Conservation (phyloP, 2,329 filamentous ascomycete genomes). For the Phialophora tarda region DNA sequence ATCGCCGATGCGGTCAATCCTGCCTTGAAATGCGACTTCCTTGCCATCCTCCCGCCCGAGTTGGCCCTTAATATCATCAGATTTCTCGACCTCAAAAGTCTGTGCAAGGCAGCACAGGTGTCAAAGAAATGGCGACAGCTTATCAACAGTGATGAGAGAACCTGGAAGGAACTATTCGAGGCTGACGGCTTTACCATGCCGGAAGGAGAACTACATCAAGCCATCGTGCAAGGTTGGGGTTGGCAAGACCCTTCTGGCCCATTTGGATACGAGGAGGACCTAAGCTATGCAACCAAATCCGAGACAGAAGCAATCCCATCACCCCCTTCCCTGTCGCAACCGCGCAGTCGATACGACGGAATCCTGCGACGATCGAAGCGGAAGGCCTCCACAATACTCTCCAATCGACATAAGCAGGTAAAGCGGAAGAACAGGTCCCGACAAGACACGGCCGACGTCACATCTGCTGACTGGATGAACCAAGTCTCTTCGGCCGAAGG, state of each 20-base stretch:
- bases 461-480: slow-evolving; percentile 54
- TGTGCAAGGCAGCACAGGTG: slow-evolving; percentile 89
- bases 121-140: slow-evolving; percentile 93
- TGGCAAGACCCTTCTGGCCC: slow-evolving; percentile 86
- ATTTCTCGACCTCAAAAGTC: slow-evolving; percentile 81
- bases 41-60: slow-evolving; percentile 81
- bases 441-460: slow-evolving; percentile 48
- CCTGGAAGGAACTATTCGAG: slow-evolving; percentile 93
- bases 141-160: slow-evolving; percentile 89
- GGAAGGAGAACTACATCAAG: slow-evolving; percentile 79
- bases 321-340: slow-evolving; percentile 27
- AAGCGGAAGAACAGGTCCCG: slow-evolving; percentile 61
- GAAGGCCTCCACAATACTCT: slow-evolving; percentile 54
- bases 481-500: slow-evolving; percentile 69
- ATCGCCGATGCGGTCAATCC: slow-evolving; percentile 92
- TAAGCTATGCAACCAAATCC: slow-evolving; percentile 62
- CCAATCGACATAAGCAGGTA: slow-evolving; percentile 58
- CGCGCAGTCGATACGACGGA: slow-evolving; percentile 31
- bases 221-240: slow-evolving; percentile 91
- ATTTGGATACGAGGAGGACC: slow-evolving; percentile 78
- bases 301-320: slow-evolving; percentile 46
- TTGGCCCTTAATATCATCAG: slow-evolving; percentile 85
- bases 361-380: slow-evolving; percentile 50
- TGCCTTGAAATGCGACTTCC: slow-evolving; percentile 90
- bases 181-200: slow-evolving; percentile 79